Evolutionary conservation across 1,284 basidiomycete species (phyloP), one percentile per base, ranked within the genome.

Genomic region (Xanthoconium separans): DNA sequence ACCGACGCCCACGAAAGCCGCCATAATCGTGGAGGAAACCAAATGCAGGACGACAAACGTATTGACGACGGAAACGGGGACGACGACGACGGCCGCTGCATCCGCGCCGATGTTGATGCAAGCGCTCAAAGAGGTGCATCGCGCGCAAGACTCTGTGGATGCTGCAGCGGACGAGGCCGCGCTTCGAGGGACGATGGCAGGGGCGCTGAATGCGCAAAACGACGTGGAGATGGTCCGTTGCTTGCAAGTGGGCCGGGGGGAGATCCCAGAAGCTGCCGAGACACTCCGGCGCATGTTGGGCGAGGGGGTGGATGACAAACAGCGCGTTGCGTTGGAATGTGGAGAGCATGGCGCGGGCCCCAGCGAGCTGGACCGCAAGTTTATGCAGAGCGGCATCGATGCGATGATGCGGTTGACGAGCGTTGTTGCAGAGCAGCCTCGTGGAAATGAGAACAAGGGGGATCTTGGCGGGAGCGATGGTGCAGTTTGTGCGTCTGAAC

Each of bases 191-290:
- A 75, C 85, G 45, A 78, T 92, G 75, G 77, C 76, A 3, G 70
- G 69, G 4, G 85, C 85, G 9, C 66, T 91, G 45, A 70, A 78
- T 47, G 76, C 79, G 6, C 77, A 76, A 42, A 83, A 72, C 62
- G 89, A 91, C 61, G 78, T 75, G 15, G 81, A 83, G 59, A 83
- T 91, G 76, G 70, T 88, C 31, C 72, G 77, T 36, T 75, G 84
- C 10, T 71, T 91, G 54, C 83, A 87, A 59, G 78, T 89, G 20
- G 77, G 78, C 34, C 75, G 79, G 56, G 79, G 82, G 44, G 86
- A 91, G 68, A 85, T 90, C 75, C 85, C 86, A 1, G 89, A 91
- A 66, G 88, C 88, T 18, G 81, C 89, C 65, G 89, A 89, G 73
- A 85, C 89, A 5, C 75, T 91, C 15, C 86, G 89, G 68, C 72